These are phyloP conservation scores for Eutrema heterophyllum DNA, from an alignment of 345 rosid species.

Conservation along the genomic window DNA sequence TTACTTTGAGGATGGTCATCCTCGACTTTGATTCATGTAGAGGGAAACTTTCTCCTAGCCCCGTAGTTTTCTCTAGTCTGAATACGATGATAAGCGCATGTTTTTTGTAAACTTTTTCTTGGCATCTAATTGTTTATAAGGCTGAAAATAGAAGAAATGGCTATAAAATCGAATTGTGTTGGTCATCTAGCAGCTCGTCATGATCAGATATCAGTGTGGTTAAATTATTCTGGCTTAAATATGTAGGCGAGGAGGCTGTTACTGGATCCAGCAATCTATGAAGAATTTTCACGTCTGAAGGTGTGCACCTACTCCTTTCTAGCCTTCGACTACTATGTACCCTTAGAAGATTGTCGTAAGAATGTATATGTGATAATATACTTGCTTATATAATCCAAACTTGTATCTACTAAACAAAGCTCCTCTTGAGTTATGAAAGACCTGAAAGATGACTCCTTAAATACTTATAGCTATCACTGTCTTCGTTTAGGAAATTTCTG, in stretches of 20 bases:
- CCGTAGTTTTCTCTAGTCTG: neutral
- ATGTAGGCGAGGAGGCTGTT: conserved; percentile 86
- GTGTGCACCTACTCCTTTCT: conserved; percentile 38
- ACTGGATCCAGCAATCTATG: conserved; percentile 96
- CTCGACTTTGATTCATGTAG: neutral
- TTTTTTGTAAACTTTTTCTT: neutral
- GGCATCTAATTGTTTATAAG: neutral
- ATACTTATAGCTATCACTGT: neutral
- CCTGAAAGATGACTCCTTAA: neutral
- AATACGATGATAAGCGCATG: neutral
- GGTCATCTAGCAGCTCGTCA: neutral
- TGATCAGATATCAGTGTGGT: neutral
- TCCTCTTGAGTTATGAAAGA: neutral
- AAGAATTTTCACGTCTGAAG: conserved; percentile 89
- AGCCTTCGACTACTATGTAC: neutral
- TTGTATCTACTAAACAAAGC: neutral
- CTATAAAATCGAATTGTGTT: neutral
- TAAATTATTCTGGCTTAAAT: conserved; percentile 9
- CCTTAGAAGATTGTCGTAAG: neutral
- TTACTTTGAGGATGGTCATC: neutral
- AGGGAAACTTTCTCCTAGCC: neutral
- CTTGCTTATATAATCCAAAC: neutral
- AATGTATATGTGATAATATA: neutral
- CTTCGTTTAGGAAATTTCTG: neutral
- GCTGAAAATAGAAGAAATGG: neutral